Base-by-base conservation (phyloP, 2,329 filamentous ascomycete genomes). In the Paramyrothecium roridum region DNA sequence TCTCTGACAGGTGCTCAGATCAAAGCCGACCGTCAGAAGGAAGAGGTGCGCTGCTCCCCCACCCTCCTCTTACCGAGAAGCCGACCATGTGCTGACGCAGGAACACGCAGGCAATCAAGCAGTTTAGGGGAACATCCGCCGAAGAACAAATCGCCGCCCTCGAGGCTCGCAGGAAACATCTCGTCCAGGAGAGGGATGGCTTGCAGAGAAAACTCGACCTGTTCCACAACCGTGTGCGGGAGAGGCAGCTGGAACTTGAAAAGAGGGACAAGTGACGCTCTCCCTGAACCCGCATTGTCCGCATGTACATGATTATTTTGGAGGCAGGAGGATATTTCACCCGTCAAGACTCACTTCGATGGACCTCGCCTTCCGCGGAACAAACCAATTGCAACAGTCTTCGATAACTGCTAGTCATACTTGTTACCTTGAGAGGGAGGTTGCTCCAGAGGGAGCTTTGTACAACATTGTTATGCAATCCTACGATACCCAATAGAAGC, bases 1-100 rank as follows among this genome's bases (percentile, higher is more conserved):
- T 66, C 75, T 48, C 70, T 78, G 49, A 80, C 79, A 54, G 79
- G 79, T 52, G 79, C 79, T 8, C 75, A 76, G 48, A 63, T 81
- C 48, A 81, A 80, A 67, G 72, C 73, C 50, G 75, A 79, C 56
- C 70, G 74, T 56, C 76, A 81, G 58, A 79, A 73, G 61, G 67
- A 71, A 58, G 66, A 77, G 62, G 78, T 79, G 56, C 43, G 64
- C 58, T 16, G 64, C 58, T 16, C 8, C 10, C 49, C 43, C 33
- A 21, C 4, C 43, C 43, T n/a, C 19, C n/a, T 20, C 30, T 22
- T 21, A 20, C 30, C 19, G 10, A 30, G 10, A 30, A 30, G 26
- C 6, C 6, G 10, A 10, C 26, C 26, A 30, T 30, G 34, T 11
- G 4, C 22, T 30, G 8, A 23, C 12, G n/a, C 52, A 20, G n/a